A percentile compares a stretch with the other conserved stretches of the same genome.
phyloP scores from a whole-genome alignment of 2,329 filamentous ascomycete genomes.

The Paraphaeosphaeria sporulosa region DNA sequence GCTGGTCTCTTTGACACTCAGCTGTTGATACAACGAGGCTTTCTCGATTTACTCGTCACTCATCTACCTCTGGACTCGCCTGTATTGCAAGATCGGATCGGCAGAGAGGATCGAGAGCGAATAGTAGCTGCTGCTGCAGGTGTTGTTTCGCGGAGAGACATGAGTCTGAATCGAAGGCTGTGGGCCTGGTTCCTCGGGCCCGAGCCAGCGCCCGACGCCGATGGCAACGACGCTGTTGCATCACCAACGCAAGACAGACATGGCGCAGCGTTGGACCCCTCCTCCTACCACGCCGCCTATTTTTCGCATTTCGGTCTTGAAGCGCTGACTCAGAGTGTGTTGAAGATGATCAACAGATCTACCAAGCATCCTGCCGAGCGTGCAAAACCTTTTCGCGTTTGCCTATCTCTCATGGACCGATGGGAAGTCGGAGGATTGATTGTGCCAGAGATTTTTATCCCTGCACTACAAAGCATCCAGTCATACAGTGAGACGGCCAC shows the following conservation, averaged over 20 bases:
- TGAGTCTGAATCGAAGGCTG: slow-evolving; percentile 94
- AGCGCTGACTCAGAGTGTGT: slow-evolving; percentile 75
- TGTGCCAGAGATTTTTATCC: slow-evolving; percentile 86
- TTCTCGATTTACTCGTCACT: slow-evolving; percentile 88
- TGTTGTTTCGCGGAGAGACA: slow-evolving; percentile 88
- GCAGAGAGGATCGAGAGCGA: slow-evolving; percentile 77
- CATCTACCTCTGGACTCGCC: slow-evolving; percentile 85
- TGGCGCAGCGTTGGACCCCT: slow-evolving; percentile 51
- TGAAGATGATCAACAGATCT: slow-evolving; percentile 74
- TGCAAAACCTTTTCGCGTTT: slow-evolving; percentile 87
- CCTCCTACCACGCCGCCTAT: slow-evolving; percentile 66
- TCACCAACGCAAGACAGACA: slow-evolving; percentile 59
- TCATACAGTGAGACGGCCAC: slow-evolving; percentile 72
- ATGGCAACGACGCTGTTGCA: slow-evolving; percentile 31
- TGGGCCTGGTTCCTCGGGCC: slow-evolving; percentile 97
- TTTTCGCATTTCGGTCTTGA: slow-evolving; percentile 82
- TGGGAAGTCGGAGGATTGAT: slow-evolving; percentile 96
- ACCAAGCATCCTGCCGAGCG: slow-evolving; percentile 68
- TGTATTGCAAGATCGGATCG: slow-evolving; percentile 78
- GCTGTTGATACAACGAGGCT: slow-evolving; percentile 90
- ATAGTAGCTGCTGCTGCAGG: slow-evolving; percentile 83
- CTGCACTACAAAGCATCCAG: slow-evolving; percentile 81
- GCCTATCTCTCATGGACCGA: slow-evolving; percentile 94
- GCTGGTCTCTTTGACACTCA: slow-evolving; percentile 89
- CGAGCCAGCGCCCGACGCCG: slow-evolving; percentile 58